Evolutionary conservation across 306 rosid species (phyloP).

Genomic region (Cucurbita ficifolia): DNA sequence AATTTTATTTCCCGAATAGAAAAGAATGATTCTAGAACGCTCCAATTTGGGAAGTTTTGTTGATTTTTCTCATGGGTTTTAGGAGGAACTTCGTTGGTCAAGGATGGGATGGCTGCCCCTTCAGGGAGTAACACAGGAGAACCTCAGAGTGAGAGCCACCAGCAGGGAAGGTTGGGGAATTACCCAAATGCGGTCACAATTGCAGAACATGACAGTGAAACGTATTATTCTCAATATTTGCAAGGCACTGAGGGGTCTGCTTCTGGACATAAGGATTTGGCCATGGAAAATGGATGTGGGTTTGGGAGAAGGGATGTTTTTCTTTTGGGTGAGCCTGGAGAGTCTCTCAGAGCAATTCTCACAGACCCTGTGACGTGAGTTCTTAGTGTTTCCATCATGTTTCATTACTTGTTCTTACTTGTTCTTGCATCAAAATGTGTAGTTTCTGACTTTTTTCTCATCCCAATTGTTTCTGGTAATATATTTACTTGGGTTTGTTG

Average conservation of each 20-base stretch:
- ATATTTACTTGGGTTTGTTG: neutral
- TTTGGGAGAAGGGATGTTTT: conserved; percentile 66
- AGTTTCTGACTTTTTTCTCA: neutral
- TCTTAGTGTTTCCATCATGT: neutral
- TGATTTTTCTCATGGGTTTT: neutral
- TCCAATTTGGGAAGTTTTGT: neutral
- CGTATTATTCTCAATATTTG: conserved; percentile 74
- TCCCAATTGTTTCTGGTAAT: neutral
- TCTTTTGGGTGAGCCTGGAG: conserved; percentile 53
- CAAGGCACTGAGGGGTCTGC: conserved; percentile 52
- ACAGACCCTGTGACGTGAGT: conserved; percentile 92
- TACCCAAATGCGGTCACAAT: conserved; percentile 38
- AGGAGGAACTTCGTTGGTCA: conserved; percentile 34
- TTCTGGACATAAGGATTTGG: conserved; percentile 52
- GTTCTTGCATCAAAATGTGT: neutral
- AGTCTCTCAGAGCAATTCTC: conserved; percentile 68
- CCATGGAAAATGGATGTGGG: conserved; percentile 61
- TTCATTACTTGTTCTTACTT: neutral
- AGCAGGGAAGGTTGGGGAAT: conserved; percentile 46
- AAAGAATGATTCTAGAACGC: neutral
- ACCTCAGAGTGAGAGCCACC: conserved; percentile 24
- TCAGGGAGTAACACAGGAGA: conserved; percentile 24
- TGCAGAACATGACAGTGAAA: conserved; percentile 61
- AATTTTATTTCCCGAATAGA: neutral
- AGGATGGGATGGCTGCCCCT: conserved; percentile 41